Evolutionary conservation across 768 basidiomycete genomes (phyloP).

Genomic region (Amanita pallidorosea): DNA sequence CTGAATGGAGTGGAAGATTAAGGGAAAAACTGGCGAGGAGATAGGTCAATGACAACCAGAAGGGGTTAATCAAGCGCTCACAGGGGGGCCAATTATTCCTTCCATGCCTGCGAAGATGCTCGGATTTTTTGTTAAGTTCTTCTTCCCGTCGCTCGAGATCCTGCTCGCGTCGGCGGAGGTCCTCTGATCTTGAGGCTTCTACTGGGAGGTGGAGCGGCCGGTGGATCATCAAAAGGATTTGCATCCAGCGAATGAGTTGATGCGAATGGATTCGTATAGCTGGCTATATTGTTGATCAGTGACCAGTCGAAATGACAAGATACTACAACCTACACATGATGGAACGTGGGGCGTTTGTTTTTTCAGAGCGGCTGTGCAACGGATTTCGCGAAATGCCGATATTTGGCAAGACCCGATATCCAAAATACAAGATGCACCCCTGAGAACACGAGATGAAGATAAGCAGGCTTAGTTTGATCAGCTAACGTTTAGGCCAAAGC

Average conservation of each 20-base stretch:
- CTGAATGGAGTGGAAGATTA: slow-evolving; percentile 88
- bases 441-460: not conserved
- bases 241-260: slow-evolving; percentile 77
- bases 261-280: slow-evolving; percentile 71
- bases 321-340: slow-evolving; percentile 24
- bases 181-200: slow-evolving; percentile 40
- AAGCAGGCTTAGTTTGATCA: not conserved
- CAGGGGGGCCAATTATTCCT: slow-evolving; percentile 93
- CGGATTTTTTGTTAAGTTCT: slow-evolving; percentile 59
- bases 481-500: slow-evolving; percentile 3
- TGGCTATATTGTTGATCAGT: slow-evolving; percentile 16
- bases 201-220: slow-evolving; percentile 21
- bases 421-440: slow-evolving; percentile 4
- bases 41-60: slow-evolving; percentile 10
- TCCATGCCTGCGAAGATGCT: slow-evolving; percentile 63
- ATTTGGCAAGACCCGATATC: slow-evolving; percentile 7
- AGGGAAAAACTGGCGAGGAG: slow-evolving; percentile 65
- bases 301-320: not conserved
- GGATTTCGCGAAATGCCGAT: slow-evolving; percentile 13
- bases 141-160: slow-evolving; percentile 75
- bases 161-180: slow-evolving; percentile 67
- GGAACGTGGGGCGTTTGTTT: not conserved
- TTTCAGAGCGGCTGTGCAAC: not conserved
- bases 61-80: slow-evolving; percentile 26
- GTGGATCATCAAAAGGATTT: slow-evolving; percentile 87